Evolutionary conservation across 2,329 filamentous ascomycete species (phyloP).

Genomic region (Coleophoma eucalyptorum): DNA sequence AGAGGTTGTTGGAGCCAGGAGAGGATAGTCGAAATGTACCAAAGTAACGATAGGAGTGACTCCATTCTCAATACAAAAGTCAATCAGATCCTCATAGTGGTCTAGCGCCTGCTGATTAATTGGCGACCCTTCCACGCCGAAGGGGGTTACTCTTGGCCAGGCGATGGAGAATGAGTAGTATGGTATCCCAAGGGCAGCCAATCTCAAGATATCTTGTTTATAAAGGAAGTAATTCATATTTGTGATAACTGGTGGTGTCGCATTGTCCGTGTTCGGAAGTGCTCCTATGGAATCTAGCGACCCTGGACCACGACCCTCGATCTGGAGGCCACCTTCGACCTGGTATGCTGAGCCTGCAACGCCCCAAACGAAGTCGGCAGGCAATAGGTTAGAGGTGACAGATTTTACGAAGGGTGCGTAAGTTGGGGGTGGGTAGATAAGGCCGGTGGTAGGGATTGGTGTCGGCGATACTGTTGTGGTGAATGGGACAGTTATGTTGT

Average conservation of each 20-base stretch:
- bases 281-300: constrained; percentile 32
- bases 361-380: constrained; percentile 40
- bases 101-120: constrained; percentile 45
- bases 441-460: constrained; percentile 1
- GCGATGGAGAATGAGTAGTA: constrained; percentile 49
- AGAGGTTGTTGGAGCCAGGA: constrained; percentile 29
- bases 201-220: constrained; percentile 49
- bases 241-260: constrained; percentile 33
- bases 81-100: constrained; percentile 49
- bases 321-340: constrained; percentile 38
- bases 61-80: constrained; percentile 44
- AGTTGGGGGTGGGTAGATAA: constrained; percentile 1
- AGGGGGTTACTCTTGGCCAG: constrained; percentile 48
- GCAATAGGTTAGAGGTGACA: constrained; percentile 26
- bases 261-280: constrained; percentile 37
- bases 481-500: not conserved
- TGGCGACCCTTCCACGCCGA: constrained; percentile 42
- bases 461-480: constrained; percentile 5
- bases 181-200: constrained; percentile 46
- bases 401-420: not conserved
- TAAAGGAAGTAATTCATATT: constrained; percentile 49
- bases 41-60: constrained; percentile 44
- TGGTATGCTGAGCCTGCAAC: constrained; percentile 40
- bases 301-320: constrained; percentile 35
- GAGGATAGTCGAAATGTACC: constrained; percentile 43